Evolutionary conservation across 1,284 basidiomycete species (phyloP), one percentile per base, ranked within the genome.

Genomic region (Sparassis latifolia): DNA sequence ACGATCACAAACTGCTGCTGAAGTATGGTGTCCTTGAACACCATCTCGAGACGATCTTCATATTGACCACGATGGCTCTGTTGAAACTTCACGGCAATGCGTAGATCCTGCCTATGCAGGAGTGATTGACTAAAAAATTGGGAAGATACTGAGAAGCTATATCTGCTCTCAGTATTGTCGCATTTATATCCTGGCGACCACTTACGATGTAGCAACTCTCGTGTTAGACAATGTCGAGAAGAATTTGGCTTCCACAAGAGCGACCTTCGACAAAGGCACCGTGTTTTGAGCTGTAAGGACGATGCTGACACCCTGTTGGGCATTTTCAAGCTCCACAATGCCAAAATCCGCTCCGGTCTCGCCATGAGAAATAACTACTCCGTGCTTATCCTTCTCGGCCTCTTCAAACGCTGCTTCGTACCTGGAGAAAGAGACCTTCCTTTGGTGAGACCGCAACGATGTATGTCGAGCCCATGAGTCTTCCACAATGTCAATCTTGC

Each of bases 21-120:
- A 7, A 69, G 59, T 0, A 37, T 40, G 0, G 49, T 52, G 48
- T 69, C 69, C 41, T 67, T 58, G 50, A 75, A 69, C 0, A 62
- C 51, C 27, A 75, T 47, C 53, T 73, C 71, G 1, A 73, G 37
- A 1, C 67, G 62, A 40, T 68, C 71, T 12, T 78, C 69, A 52
- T 71, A 79, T 0, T 75, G 69, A 3, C 83, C 83, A 29, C 70
- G 67, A 44, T 73, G 55, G 0, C 45, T 33, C 29, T 73, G 69
- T 4, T 55, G 58, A 38, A 79, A 69, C 1, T 50, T 62, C 33
- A 80, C 48, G 0, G 47, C 49, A 10, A 80, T 52, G 3, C 33
- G 47, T 5, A 72, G 46, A 0, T 70, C 59, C 2, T 52, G 49
- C 0, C 65, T 59, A 37, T 63, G 62, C 0, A 53, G 58, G 2